Base-by-base conservation (phyloP, 148 eudicot genomes). In the Fagopyrum homotropicum region DNA sequence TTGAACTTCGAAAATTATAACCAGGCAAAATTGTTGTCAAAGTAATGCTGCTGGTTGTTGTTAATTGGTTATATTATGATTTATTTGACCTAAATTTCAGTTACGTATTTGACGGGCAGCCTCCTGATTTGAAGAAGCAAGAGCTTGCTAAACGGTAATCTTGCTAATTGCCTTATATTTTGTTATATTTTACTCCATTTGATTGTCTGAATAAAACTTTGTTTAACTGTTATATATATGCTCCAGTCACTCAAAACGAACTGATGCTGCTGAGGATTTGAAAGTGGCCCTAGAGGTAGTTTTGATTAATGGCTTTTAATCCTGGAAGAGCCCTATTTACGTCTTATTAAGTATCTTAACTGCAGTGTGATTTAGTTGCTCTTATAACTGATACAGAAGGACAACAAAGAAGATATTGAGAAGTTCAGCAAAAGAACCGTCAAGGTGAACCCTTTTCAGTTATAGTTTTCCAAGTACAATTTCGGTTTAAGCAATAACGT, bases 361-460 rank as follows among this genome's bases (percentile, higher is more conserved):
- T 17, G 73, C 7, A 6, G 7, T 45, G 45, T 66, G 73, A 47
- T 72, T 72, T 17, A 47, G 0, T 10, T 72, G 6, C 10, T 74
- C 45, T 7, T 54, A 80, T 76, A 54, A 46, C 45, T 55, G 30
- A 71, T 85, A 84, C 89, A 95, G 99, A 72, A 85, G 73, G 94
- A 92, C 44, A 89, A 92, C 76, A 88, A 89, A 88, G 99, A 95
- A 79, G 96, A 87, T 63, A 92, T 90, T 57, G 99, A 95, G 86
- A 95, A 95, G 77, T 92, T 90, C 88, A 95, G 99, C 78, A 95
- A 95, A 77, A 85, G 98, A 72, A 95, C 99, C 43, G 98, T 95
- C 35, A 92, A 92, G 94, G 98, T 92, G 70, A 22, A 44, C 10
- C 69, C 69, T 26, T 19, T 5, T 57, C 11, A 57, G 29, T 57